Percentiles rank a stretch among this genome's conserved stretches.
phyloP scores from a whole-genome alignment of 164 flowering plant genomes.

The Vitis rotundifolia region DNA sequence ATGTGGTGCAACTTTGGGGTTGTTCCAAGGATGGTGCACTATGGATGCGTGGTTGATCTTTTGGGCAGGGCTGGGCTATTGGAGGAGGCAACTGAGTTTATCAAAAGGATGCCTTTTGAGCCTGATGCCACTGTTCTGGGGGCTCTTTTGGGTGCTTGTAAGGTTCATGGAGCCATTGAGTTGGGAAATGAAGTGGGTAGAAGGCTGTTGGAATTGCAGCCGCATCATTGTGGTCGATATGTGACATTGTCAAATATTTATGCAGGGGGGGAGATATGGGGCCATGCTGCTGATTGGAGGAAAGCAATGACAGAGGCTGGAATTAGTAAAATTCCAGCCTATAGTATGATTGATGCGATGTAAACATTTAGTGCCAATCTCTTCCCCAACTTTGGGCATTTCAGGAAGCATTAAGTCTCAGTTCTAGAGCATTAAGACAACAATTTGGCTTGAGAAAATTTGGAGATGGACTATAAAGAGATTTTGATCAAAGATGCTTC shows the following conservation, averaged over 20 bases:
- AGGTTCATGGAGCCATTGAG: slow-evolving; percentile 58
- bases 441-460: too few relatives aligned
- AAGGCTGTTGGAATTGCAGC: slow-evolving; percentile 56
- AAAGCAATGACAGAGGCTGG: slow-evolving; percentile 53
- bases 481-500: too few relatives aligned
- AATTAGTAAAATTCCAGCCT: slow-evolving; percentile 54
- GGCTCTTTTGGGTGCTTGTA: slow-evolving; percentile 80
- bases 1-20: slow-evolving; percentile 45
- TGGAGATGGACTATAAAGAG: too few relatives aligned
- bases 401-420: too few relatives aligned
- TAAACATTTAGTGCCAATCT: slow-evolving; percentile 4
- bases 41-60: slow-evolving; percentile 82
- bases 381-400: neutral
- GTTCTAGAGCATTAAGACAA: too few relatives aligned
- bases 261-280: slow-evolving; percentile 66
- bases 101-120: slow-evolving; percentile 64
- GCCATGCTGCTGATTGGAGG: slow-evolving; percentile 53
- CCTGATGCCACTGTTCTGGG: slow-evolving; percentile 78
- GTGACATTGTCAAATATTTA: slow-evolving; percentile 58
- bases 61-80: slow-evolving; percentile 76
- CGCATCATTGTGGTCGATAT: slow-evolving; percentile 63
- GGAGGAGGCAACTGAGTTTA: slow-evolving; percentile 50
- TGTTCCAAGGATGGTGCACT: slow-evolving; percentile 70
- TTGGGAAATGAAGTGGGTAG: slow-evolving; percentile 52
- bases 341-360: slow-evolving; percentile 30